A percentile compares a stretch with the other conserved stretches of the same genome.
phyloP scores from a whole-genome alignment of 805 yeast genomes.

The Barnettozyma sp. region DNA sequence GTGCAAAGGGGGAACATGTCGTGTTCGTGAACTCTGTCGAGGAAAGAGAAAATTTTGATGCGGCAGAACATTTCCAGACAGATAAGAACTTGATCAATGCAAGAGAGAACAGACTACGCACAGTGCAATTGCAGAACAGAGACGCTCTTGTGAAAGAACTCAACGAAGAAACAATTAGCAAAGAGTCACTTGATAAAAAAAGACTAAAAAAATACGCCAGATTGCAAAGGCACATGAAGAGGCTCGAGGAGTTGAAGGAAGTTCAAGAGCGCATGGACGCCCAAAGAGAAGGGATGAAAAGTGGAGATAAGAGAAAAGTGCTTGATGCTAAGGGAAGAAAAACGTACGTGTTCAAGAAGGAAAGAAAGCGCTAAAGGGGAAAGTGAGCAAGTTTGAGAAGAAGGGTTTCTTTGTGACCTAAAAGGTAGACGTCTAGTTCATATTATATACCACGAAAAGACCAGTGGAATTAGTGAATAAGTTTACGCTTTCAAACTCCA shows the following conservation, averaged over 20 bases:
- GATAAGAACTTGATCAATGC: slow-evolving; percentile 53
- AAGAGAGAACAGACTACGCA: slow-evolving; percentile 65
- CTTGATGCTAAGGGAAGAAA: slow-evolving; percentile 59
- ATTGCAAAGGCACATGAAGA: slow-evolving; percentile 57
- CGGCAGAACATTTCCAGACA: slow-evolving; percentile 65
- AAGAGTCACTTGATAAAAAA: slow-evolving; percentile 40
- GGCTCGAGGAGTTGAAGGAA: slow-evolving; percentile 58
- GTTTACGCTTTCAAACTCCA: slow-evolving; percentile 44
- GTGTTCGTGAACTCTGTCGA: slow-evolving; percentile 69
- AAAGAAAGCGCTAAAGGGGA: slow-evolving; percentile 45
- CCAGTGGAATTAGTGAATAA: too few species aligned
- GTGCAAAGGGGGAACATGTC: slow-evolving; percentile 68
- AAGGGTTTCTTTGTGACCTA: too few species aligned
- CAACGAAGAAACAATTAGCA: slow-evolving; percentile 25
- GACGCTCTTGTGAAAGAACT: slow-evolving; percentile 19
- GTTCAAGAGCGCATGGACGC: slow-evolving; percentile 68
- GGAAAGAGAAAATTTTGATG: slow-evolving; percentile 50
- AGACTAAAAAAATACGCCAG: slow-evolving; percentile 55
- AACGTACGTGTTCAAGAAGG: slow-evolving; percentile 78
- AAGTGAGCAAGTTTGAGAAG: too few species aligned
- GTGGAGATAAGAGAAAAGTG: slow-evolving; percentile 78
- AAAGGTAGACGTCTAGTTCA: too few species aligned
- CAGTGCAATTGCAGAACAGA: slow-evolving; percentile 46
- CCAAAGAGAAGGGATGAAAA: slow-evolving; percentile 85
- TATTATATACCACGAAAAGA: too few species aligned